Evolutionary conservation across 257 asterid species (phyloP).

Genomic region (Nicotiana noctiflora): DNA sequence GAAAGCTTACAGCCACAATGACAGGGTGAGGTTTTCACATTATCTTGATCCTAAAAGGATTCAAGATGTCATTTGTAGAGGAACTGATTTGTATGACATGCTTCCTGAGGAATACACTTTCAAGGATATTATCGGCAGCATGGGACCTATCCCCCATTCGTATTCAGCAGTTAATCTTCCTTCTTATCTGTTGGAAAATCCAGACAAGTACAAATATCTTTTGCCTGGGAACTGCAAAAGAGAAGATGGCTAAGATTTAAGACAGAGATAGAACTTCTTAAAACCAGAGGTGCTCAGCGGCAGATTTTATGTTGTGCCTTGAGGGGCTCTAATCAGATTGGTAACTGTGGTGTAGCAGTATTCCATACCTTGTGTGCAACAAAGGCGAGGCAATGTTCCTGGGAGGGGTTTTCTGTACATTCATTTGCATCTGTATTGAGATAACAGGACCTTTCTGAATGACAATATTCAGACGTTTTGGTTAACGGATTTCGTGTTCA

Average conservation of each 20-base stretch:
- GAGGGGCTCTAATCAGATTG: neutral
- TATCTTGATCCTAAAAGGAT: constrained; percentile 66
- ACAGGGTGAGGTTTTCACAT: constrained; percentile 75
- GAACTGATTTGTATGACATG: constrained; percentile 84
- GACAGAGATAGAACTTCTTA: neutral
- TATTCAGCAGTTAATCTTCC: constrained; percentile 86
- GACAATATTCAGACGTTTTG: neutral
- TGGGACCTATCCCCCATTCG: constrained; percentile 91
- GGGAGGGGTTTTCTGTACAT: neutral
- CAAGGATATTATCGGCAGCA: constrained; percentile 65
- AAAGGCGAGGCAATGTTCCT: neutral
- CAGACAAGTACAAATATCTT: constrained; percentile 54
- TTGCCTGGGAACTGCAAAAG: constrained; percentile 78
- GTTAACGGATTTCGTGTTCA: neutral
- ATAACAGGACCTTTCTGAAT: neutral
- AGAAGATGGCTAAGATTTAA: constrained; percentile 42
- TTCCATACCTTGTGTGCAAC: neutral
- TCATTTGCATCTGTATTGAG: neutral
- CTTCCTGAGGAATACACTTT: constrained; percentile 84
- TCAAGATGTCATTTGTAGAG: constrained; percentile 72
- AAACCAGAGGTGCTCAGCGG: neutral
- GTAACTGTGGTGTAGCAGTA: neutral
- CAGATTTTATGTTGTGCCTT: neutral
- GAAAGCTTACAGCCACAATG: constrained; percentile 89
- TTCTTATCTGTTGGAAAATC: constrained; percentile 50